Evolutionary conservation across 805 yeast species (phyloP), one percentile per base, ranked within the genome.

Genomic region (Priceomyces fermenticarens): DNA sequence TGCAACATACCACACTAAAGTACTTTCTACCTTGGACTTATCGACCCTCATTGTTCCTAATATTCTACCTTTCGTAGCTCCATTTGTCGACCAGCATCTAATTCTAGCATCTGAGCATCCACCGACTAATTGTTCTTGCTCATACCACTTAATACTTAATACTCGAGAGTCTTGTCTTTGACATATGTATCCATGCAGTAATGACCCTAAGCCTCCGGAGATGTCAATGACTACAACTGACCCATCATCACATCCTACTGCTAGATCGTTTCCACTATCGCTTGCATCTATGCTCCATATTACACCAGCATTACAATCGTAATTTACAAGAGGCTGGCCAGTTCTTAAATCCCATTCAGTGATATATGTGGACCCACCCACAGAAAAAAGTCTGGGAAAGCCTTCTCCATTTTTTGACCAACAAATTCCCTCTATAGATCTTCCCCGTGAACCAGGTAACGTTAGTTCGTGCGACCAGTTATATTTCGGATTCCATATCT

Each of bases 181-280:
- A 45, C 93, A 72, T 38, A 88, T 79, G 20, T 74, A 64, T 42
- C 77, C 83, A 58, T 84, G 88, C 57, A 87, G 96, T 51, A 91
- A 67, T 14, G 76, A 76, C 9, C 95, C 96, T n/a, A 71, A 72
- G 12, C 96, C 97, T 10, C 93, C 96, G 6, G 87, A 70, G n/a
- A 90, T 80, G 55, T 88, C 88, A 12, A 89, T 72, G 3, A 93
- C 61, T 1, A 86, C 95, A 8, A 91, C 89, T 5, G 88, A 73
- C 16, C 99, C 99, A 57, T 90, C 95, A 52, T 93, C 99, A 62
- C 98, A 91, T 3, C 98, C 99, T 0, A 87, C 86, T 1, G 96
- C 88, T 28, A 93, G 66, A 52, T 73, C 79, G 44, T 74, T 65
- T 35, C 83, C 85, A 15, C 75, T 65, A 16, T 75, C 73, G 47